Evolutionary conservation across 495 filamentous ascomycete genomes (phyloP).

Genomic region (Tricharina praecox): DNA sequence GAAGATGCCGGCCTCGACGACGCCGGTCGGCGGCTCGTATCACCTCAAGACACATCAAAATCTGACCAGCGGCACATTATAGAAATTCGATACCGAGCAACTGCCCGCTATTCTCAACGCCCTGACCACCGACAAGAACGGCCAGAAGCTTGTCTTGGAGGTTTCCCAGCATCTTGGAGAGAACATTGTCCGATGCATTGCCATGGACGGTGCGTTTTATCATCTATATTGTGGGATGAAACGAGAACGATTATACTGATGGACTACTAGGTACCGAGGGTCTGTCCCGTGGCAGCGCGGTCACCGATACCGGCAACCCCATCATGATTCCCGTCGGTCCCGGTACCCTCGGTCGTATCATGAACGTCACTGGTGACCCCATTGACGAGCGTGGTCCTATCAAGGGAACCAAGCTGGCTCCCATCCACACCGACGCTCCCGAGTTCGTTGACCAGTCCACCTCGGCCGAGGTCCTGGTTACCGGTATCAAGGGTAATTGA

Average conservation of each 20-base stretch:
- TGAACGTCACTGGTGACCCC: constrained; percentile 99
- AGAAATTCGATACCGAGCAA: constrained; percentile 89
- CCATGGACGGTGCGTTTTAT: constrained; percentile 82
- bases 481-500: constrained; percentile 69
- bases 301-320: constrained; percentile 76
- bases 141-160: constrained; percentile 89
- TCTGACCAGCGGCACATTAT: constrained; percentile 27
- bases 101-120: constrained; percentile 97
- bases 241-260: not conserved
- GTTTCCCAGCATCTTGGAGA: constrained; percentile 99
- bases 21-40: constrained; percentile 2
- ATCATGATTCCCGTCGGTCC: constrained; percentile 95
- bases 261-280: constrained; percentile 82
- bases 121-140: constrained; percentile 74
- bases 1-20: constrained; percentile 30
- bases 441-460: constrained; percentile 88
- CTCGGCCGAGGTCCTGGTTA: constrained; percentile 85
- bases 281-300: constrained; percentile 77
- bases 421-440: constrained; percentile 90
- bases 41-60: too few species aligned
- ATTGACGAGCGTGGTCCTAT: constrained; percentile 98
- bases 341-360: constrained; percentile 93
- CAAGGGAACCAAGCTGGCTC: constrained; percentile 68
- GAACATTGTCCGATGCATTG: constrained; percentile 98
- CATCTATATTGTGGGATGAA: not conserved